Percentiles rank a stretch among this genome's conserved stretches.
Conservation (phyloP, 805 yeast genomes). For the Myxozyma geophila region DNA sequence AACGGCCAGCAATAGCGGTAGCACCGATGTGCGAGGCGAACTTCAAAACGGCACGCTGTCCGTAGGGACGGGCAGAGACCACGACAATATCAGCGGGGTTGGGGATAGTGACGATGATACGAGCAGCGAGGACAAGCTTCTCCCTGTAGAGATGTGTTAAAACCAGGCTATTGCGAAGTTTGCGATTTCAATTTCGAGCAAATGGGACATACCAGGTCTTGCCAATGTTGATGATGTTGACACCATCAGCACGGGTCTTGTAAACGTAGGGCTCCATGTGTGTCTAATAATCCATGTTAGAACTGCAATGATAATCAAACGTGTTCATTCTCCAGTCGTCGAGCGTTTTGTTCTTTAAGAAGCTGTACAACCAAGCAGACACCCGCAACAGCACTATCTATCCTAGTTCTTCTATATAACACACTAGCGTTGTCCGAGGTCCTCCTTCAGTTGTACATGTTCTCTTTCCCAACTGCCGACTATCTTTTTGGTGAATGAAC, state of each 20-base stretch:
- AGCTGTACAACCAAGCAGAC: background rate
- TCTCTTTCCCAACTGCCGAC: background rate
- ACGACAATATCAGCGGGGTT: slow-evolving; percentile 98
- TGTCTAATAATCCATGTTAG: slow-evolving; percentile 53
- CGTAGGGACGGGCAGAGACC: slow-evolving; percentile 98
- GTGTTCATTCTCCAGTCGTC: background rate
- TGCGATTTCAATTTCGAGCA: background rate
- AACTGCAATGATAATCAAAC: background rate
- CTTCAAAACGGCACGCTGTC: slow-evolving; percentile 99
- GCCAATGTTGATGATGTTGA: slow-evolving; percentile 96
- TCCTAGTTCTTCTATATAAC: background rate
- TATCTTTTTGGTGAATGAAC: slow-evolving; percentile 74
- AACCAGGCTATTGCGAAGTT: background rate
- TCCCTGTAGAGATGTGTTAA: slow-evolving; percentile 49
- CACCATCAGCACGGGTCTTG: slow-evolving; percentile 99
- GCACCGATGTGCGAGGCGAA: slow-evolving; percentile 99
- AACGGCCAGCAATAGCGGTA: slow-evolving; percentile 99
- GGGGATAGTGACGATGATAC: slow-evolving; percentile 99
- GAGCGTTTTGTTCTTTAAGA: background rate
- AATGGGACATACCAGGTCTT: slow-evolving; percentile 75
- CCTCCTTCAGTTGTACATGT: background rate
- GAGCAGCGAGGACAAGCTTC: slow-evolving; percentile 98
- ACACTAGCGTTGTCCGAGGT: background rate
- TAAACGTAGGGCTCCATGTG: slow-evolving; percentile 93
- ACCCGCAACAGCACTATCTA: background rate